Evolutionary conservation across 2,329 filamentous ascomycete genomes (phyloP).

Genomic region (Xylaria multiplex): DNA sequence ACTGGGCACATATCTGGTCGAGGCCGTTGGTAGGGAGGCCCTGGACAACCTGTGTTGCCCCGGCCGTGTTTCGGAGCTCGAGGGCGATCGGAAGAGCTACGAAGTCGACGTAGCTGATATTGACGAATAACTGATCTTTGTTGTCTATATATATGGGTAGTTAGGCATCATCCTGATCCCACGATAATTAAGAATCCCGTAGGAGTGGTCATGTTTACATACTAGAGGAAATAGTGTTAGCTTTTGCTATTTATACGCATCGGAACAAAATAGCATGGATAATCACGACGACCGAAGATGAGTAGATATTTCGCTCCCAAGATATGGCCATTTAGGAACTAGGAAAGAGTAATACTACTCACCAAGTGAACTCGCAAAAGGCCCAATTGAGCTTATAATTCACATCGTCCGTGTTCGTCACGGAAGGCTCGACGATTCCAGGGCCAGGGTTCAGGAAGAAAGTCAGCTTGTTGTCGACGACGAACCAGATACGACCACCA

Average conservation of each 20-base stretch:
- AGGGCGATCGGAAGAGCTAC: slow-evolving; percentile 72
- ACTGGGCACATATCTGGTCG: slow-evolving; percentile 55
- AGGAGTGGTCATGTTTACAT: slow-evolving; percentile 16
- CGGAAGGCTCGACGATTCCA: slow-evolving; percentile 78
- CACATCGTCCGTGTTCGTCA: slow-evolving; percentile 71
- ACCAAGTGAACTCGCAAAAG: slow-evolving; percentile 65
- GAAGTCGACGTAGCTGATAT: slow-evolving; percentile 82
- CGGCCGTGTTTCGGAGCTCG: slow-evolving; percentile 59
- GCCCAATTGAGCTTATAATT: slow-evolving; percentile 72
- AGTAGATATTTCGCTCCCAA: neutral
- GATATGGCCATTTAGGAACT: neutral
- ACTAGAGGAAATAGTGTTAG: slow-evolving; percentile 28
- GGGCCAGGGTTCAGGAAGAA: slow-evolving; percentile 79
- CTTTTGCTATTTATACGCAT: neutral
- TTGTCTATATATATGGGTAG: slow-evolving; percentile 62
- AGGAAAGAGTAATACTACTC: slow-evolving; percentile 1
- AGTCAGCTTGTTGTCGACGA: slow-evolving; percentile 66
- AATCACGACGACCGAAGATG: neutral
- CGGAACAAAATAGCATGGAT: neutral
- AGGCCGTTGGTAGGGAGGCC: slow-evolving; percentile 61
- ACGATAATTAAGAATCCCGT: no score
- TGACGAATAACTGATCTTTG: slow-evolving; percentile 68
- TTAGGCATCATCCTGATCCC: slow-evolving; percentile 8
- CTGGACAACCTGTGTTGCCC: slow-evolving; percentile 57
- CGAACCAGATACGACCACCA: slow-evolving; percentile 79